Percentiles rank a stretch among this genome's conserved stretches.
These are phyloP conservation scores for Ramularia endophylla DNA, from an alignment of 2,329 filamentous ascomycete genomes.

Conservation along the genomic window DNA sequence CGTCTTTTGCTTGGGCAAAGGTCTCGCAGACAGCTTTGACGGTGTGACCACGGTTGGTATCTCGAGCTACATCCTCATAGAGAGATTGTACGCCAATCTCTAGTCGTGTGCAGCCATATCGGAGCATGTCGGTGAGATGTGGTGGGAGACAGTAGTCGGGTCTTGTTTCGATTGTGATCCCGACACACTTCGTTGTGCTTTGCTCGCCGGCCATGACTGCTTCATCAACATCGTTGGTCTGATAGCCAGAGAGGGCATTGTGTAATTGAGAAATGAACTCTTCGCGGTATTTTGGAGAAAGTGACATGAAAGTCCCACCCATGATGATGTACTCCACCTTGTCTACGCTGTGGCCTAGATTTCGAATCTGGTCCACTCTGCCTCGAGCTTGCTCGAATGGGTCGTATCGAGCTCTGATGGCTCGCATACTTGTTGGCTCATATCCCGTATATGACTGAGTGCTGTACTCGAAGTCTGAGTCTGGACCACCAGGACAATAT, in stretches of 20 bases:
- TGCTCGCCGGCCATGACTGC: conserved; percentile 91
- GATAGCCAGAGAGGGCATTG: conserved; percentile 94
- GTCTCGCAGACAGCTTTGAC: conserved; percentile 94
- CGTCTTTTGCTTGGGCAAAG: conserved; percentile 94
- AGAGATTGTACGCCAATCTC: conserved; percentile 95
- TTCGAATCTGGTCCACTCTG: conserved; percentile 93
- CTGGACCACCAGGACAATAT: conserved; percentile 94
- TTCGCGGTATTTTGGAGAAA: conserved; percentile 82
- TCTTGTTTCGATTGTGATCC: conserved; percentile 95
- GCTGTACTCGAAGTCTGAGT: conserved; percentile 98
- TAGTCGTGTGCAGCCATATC: conserved; percentile 93
- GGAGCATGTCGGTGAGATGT: conserved; percentile 92
- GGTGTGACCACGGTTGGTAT: conserved; percentile 95
- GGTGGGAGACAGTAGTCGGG: conserved; percentile 95
- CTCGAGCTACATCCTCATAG: conserved; percentile 96
- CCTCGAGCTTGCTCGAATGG: conserved; percentile 96
- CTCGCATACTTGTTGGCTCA: conserved; percentile 96
- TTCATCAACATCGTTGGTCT: conserved; percentile 90
- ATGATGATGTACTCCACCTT: conserved; percentile 99
- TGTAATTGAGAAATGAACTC: conserved; percentile 93
- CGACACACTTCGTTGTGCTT: conserved; percentile 96
- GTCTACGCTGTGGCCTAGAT: conserved; percentile 91
- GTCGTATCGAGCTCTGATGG: conserved; percentile 93
- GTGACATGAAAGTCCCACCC: conserved; percentile 98
- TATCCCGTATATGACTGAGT: conserved; percentile 99